These are phyloP conservation scores for Pestalotiopsis fici DNA, from an alignment of 2,329 filamentous ascomycete genomes.

Conservation along the genomic window DNA sequence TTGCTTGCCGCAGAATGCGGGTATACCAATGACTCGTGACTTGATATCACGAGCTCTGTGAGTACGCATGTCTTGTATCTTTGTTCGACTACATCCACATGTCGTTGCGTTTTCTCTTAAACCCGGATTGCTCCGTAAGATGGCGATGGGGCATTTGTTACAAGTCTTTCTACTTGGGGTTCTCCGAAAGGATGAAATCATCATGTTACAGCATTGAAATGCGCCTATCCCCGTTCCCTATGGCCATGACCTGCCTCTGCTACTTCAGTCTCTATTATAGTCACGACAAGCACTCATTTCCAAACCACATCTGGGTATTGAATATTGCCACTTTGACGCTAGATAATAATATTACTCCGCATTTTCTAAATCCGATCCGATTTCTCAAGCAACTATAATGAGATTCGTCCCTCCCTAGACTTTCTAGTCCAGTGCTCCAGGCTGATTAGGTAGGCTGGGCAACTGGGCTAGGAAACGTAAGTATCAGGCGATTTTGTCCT, in stretches of 20 bases:
- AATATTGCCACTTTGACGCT: not conserved
- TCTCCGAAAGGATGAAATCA: too few relatives aligned
- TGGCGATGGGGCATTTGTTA: too few relatives aligned
- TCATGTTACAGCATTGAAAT: too few relatives aligned
- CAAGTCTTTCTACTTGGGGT: too few relatives aligned
- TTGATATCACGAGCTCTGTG: not conserved
- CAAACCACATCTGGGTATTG: not conserved
- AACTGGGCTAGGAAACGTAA: not conserved
- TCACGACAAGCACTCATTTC: not conserved
- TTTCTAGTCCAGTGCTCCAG: not conserved
- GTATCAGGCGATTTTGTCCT: not conserved
- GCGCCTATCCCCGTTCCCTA: too few relatives aligned
- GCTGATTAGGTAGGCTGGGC: not conserved
- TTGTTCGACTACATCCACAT: not conserved
- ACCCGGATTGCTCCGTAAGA: too few relatives aligned
- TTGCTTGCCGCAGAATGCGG: not conserved
- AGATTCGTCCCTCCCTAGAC: not conserved
- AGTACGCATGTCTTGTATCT: not conserved
- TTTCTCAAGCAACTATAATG: not conserved
- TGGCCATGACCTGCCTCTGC: too few relatives aligned
- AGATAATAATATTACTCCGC: not conserved
- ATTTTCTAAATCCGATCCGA: not conserved
- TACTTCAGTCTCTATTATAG: not conserved
- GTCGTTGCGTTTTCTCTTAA: too few relatives aligned
- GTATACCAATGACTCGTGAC: not conserved